These are phyloP conservation scores for Euryodendron excelsum DNA, from an alignment of 148 eudicot genomes.

Conservation along the genomic window DNA sequence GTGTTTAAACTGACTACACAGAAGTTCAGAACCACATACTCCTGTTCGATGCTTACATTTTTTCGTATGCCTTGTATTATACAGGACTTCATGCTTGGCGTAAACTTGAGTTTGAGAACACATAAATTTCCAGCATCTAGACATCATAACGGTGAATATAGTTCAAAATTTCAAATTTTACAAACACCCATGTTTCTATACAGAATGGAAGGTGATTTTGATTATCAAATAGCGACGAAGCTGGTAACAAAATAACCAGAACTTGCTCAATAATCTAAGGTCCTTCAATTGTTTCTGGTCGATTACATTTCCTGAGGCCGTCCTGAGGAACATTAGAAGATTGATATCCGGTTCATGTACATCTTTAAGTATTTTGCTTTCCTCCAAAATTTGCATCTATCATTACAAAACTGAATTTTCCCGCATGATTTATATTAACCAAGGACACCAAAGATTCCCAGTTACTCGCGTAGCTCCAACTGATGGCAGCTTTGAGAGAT, in stretches of 20 bases:
- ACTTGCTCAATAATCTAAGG: background rate
- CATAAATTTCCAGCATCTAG: too few species aligned
- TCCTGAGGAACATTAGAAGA: too few species aligned
- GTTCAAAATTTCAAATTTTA: background rate
- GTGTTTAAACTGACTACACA: too few species aligned
- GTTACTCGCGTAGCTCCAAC: too few species aligned
- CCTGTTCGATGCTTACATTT: too few species aligned
- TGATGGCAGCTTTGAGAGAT: too few species aligned
- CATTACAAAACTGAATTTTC: background rate
- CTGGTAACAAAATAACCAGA: background rate
- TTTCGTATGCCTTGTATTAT: too few species aligned
- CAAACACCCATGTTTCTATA: background rate
- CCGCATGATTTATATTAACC: background rate
- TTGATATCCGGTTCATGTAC: background rate
- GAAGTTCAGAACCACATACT: too few species aligned
- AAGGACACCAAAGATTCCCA: background rate
- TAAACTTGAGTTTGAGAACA: too few species aligned
- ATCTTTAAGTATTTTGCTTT: background rate
- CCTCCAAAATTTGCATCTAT: background rate
- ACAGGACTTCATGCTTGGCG: too few species aligned
- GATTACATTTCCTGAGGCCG: background rate
- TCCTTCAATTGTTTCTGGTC: background rate
- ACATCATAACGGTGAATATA: too few species aligned
- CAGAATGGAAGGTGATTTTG: background rate
- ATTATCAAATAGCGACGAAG: background rate